Evolutionary conservation across 495 filamentous ascomycete genomes (phyloP).

Genomic region (Penicillium alfredii): DNA sequence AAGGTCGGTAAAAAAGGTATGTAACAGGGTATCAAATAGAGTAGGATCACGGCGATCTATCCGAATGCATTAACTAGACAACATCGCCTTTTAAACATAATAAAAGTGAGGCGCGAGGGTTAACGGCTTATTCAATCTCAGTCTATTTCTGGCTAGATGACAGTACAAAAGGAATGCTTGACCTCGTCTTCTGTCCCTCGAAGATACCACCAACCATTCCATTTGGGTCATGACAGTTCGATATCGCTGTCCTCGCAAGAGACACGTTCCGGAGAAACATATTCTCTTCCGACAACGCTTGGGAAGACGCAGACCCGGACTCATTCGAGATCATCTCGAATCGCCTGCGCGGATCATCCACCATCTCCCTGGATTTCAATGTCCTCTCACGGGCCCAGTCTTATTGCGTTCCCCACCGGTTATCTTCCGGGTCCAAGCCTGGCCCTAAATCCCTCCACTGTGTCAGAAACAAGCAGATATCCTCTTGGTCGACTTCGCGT

Average conservation of each 20-base stretch:
- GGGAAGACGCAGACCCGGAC: background rate
- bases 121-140: too few species aligned
- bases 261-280: background rate
- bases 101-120: too few species aligned
- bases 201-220: background rate
- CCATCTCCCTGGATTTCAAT: too few species aligned
- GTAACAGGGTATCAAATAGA: too few species aligned
- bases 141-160: too few species aligned
- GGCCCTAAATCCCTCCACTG: slow-evolving; percentile 8
- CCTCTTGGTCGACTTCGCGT: slow-evolving; percentile 1
- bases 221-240: background rate
- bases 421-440: background rate
- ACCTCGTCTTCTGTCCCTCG: slow-evolving; percentile 1
- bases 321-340: slow-evolving; percentile 1
- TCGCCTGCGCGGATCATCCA: slow-evolving; percentile 1
- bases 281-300: background rate
- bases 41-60: too few species aligned
- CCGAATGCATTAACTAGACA: too few species aligned
- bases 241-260: background rate
- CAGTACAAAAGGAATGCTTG: background rate
- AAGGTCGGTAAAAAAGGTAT: too few species aligned
- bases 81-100: too few species aligned
- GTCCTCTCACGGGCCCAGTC: background rate
- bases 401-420: background rate
- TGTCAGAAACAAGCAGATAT: slow-evolving; percentile 9